Evolutionary conservation across 495 filamentous ascomycete species (phyloP), one percentile per base, ranked within the genome.

Genomic region (Podospora didyma): DNA sequence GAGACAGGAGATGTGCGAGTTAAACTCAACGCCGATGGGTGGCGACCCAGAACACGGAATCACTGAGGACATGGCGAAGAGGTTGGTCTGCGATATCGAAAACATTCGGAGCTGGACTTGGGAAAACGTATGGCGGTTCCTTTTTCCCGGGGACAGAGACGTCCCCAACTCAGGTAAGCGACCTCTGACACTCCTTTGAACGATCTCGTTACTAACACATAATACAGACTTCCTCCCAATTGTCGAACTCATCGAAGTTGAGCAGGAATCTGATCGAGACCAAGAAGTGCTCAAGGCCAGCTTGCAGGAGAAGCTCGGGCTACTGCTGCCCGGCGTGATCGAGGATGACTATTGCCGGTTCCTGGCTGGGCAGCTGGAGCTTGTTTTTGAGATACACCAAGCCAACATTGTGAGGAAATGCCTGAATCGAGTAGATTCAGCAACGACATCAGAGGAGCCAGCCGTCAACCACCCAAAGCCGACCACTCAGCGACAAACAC

Each of bases 341-440:
- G 65, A 68, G 5, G 52, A 58, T 23, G 35, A 59, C 24, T 70
- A 64, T 49, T 62, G 63, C 39, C 46, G 37, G 17, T 70, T 70
- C 34, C 50, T 70, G 10, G 50, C 65, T 0, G 61, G 63, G 0
- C 67, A 70, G 41, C 55, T 70, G 17, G 65, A 62, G 5, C 53
- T 70, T 0, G 63, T 68, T n/a, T 64, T 66, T 16, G 63, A 70
- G 17, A 66, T 57, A 0, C 65, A 70, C 39, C 57, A 56, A 1
- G 67, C 63, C 7, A 64, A 68, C 23, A 48, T 62, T 26, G 56
- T 64, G 39, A 58, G 59, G 21, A 53, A 66, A 26, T 66, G 60
- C 9, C 19, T 60, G 0, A 37, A 22, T 16, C 57, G 53, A 0
- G 16, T 16, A n/a, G 37, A 39, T n/a, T 46, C 49, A 3, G 11